These are phyloP conservation scores for Neurospora tetrasperma DNA, from an alignment of 495 filamentous ascomycete genomes.

Conservation along the genomic window DNA sequence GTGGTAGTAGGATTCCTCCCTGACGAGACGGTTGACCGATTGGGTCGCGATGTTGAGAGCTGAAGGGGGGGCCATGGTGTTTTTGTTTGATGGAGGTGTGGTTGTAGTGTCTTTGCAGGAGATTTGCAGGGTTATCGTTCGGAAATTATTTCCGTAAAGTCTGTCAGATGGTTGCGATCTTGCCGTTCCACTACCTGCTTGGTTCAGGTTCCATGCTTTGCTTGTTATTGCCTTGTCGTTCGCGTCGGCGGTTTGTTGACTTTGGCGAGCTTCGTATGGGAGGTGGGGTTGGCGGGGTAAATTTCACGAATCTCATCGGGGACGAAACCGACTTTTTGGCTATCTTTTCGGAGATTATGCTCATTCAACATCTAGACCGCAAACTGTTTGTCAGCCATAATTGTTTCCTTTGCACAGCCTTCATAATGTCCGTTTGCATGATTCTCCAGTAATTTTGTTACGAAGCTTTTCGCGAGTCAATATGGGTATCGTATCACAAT, in stretches of 20 bases:
- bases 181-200: background rate
- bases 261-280: background rate
- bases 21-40: constrained; percentile 65
- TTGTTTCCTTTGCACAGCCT: background rate
- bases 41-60: constrained; percentile 23
- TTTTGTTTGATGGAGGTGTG: background rate
- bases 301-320: background rate
- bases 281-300: constrained; percentile 27
- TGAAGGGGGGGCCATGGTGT: constrained; percentile 21
- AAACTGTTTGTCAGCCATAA: background rate
- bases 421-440: background rate
- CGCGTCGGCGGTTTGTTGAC: constrained; percentile 9
- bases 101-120: background rate
- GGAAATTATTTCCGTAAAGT: background rate
- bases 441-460: background rate
- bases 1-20: constrained; percentile 85
- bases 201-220: background rate
- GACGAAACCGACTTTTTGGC: background rate
- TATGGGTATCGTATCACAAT: background rate
- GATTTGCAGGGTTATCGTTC: background rate
- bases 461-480: background rate
- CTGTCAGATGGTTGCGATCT: background rate
- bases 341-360: background rate
- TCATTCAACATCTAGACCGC: background rate
- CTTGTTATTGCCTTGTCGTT: background rate